phyloP scores from a whole-genome alignment of 2,329 filamentous ascomycete genomes.

The Fusarium bulbicola region DNA sequence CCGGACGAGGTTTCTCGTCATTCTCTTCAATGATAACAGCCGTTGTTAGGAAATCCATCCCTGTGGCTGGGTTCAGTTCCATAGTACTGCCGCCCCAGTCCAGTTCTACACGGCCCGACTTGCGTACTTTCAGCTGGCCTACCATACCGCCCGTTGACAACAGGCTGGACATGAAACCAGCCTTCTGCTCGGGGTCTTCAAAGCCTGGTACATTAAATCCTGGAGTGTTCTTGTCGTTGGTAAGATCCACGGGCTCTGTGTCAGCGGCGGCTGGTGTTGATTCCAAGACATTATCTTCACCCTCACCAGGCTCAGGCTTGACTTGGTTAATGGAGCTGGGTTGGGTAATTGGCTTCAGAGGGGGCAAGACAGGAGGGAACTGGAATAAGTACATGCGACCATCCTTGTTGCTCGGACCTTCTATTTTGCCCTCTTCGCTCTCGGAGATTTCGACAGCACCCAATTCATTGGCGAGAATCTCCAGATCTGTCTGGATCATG shows the following conservation, averaged over 20 bases:
- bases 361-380: conserved; percentile 69
- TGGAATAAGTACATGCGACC: conserved; percentile 72
- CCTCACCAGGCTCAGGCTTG: conserved; percentile 55
- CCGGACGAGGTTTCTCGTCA: conserved; percentile 59
- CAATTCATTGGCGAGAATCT: conserved; percentile 55
- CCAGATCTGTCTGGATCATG: conserved; percentile 52
- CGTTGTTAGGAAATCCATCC: conserved; percentile 65
- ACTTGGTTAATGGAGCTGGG: conserved; percentile 44
- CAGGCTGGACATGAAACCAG: conserved; percentile 51
- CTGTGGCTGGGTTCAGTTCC: conserved; percentile 61
- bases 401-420: conserved; percentile 53
- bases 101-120: conserved; percentile 69
- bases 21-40: conserved; percentile 68
- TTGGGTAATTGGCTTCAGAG: conserved; percentile 52
- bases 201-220: conserved; percentile 26
- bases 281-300: conserved; percentile 51
- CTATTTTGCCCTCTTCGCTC: conserved; percentile 38
- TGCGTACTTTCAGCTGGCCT: conserved; percentile 67
- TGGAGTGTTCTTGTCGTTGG: conserved; percentile 45
- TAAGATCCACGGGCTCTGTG: conserved; percentile 54
- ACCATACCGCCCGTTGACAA: conserved; percentile 65
- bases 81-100: conserved; percentile 69
- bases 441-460: conserved; percentile 48
- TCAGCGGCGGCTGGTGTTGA: conserved; percentile 38
- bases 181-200: conserved; percentile 46